Evolutionary conservation across 176 grass and related monocot species (phyloP), one percentile per base, ranked within the genome.

Genomic region (Oryza australiensis): DNA sequence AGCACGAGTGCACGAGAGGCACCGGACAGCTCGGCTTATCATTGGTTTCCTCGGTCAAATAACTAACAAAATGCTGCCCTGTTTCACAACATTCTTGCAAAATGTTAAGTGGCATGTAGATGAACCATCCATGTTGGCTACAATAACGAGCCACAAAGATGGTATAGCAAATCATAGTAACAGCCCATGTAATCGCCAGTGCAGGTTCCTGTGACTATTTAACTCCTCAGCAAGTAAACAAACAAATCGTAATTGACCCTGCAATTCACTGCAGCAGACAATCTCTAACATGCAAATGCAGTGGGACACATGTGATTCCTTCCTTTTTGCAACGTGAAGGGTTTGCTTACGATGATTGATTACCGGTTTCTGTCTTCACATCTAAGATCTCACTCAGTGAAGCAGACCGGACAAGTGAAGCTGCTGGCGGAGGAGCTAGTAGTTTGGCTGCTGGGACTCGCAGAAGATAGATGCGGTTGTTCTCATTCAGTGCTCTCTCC

Each of bases 401-500:
- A 22, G 77, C 82, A 30, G 85, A 9, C 41, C 87, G 82, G 62
- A 90, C 91, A 29, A 90, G 87, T 5, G 73, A 85, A 74, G 91
- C 91, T 79, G 84, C 74, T 45, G 87, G 87, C 12, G 82, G 24
- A 70, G 73, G 76, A 69, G 78, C 60, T 64, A 93, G 32, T 3
- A 53, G 48, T 43, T 66, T 87, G n/a, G 76, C 73, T 78, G 84
- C 66, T 5, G 87, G 91, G 33, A 85, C 32, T 29, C 87, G 79
- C 73, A 91, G 81, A 73, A 91, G 86, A 63, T 90, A 83, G 71
- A 83, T 16, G 20, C 91, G 88, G 30, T 83, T 80, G 27, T 94
- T 94, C 82, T 94, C 91, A 12, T 73, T 85, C 72, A 77, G 33
- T 18, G 88, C 83, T 53, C 66, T 90, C 70, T 94, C 88, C 82